These are phyloP conservation scores for Xylaria sp. DNA, from an alignment of 2,329 filamentous ascomycete genomes.

Conservation along the genomic window DNA sequence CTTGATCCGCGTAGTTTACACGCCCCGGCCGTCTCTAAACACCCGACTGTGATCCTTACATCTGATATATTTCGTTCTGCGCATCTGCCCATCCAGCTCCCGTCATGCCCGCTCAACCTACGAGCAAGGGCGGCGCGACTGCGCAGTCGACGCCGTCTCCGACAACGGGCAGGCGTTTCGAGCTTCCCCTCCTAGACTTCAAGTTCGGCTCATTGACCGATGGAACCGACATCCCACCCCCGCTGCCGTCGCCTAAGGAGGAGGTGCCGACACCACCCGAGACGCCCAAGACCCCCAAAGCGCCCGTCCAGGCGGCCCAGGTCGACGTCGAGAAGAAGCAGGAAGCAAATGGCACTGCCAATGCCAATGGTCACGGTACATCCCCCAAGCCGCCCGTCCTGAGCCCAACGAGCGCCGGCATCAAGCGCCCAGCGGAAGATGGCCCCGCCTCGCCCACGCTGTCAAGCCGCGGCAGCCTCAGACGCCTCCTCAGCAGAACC, in stretches of 20 bases:
- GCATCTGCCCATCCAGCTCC: constrained; percentile 8
- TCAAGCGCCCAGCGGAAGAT: constrained; percentile 55
- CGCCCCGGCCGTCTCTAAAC: constrained; percentile 7
- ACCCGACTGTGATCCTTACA: constrained; percentile 5
- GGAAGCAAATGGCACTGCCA: constrained; percentile 37
- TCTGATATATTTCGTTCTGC: constrained; percentile 10
- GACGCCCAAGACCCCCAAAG: too few relatives aligned
- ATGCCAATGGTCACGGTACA: constrained; percentile 48
- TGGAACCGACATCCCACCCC: constrained; percentile 63
- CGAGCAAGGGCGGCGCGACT: constrained; percentile 26
- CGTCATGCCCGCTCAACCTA: constrained; percentile 28
- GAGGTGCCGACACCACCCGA: constrained; percentile 51
- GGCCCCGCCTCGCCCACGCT: constrained; percentile 54
- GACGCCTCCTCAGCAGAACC: constrained; percentile 59
- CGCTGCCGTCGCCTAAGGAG: constrained; percentile 55
- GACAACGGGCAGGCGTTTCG: constrained; percentile 51
- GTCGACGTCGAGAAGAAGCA: constrained; percentile 30
- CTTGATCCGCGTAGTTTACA: constrained; percentile 13
- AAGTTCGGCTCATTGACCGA: constrained; percentile 63
- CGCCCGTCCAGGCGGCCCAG: too few relatives aligned
- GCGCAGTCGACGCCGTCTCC: constrained; percentile 21
- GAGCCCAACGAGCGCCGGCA: constrained; percentile 40
- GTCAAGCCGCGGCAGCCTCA: constrained; percentile 59
- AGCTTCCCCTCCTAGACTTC: constrained; percentile 61
- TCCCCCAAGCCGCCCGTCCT: constrained; percentile 38